phyloP scores from a whole-genome alignment of 495 filamentous ascomycete genomes.

The Tuber brumale region DNA sequence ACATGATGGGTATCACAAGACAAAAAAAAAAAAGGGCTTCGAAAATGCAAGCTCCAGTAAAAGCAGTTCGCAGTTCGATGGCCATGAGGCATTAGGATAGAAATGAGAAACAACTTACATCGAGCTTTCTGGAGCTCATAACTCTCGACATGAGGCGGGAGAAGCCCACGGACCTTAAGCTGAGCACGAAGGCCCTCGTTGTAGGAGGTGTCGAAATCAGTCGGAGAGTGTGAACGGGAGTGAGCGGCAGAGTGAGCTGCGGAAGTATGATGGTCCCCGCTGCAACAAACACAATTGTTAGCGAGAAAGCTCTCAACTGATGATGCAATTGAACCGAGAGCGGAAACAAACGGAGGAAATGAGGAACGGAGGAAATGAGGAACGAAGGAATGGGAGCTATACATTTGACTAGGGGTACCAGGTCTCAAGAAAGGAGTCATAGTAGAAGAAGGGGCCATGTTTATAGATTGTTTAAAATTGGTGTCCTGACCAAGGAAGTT shows the following conservation, averaged over 20 bases:
- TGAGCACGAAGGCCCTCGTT: constrained; percentile 60
- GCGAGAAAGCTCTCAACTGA: constrained; percentile 4
- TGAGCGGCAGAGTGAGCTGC: constrained; percentile 21
- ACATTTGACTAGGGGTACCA: constrained; percentile 25
- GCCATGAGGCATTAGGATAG: neutral
- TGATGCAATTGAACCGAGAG: neutral
- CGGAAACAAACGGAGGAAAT: neutral
- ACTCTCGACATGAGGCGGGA: constrained; percentile 62
- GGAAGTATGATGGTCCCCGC: constrained; percentile 11
- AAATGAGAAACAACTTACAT: constrained; percentile 48
- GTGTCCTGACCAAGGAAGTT: constrained; percentile 41
- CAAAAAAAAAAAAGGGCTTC: neutral
- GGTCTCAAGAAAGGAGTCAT: constrained; percentile 37
- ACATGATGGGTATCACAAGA: neutral
- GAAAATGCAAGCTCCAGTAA: constrained; percentile 13
- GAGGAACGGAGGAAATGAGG: constrained; percentile 9
- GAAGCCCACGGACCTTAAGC: constrained; percentile 64
- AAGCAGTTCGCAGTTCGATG: neutral
- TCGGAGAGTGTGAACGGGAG: constrained; percentile 34
- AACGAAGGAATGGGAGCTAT: constrained; percentile 9
- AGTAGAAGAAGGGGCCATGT: constrained; percentile 14
- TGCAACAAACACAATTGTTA: neutral
- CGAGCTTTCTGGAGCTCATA: constrained; percentile 62
- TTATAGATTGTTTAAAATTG: neutral
- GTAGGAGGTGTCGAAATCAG: constrained; percentile 55